Conservation (phyloP, 2,329 filamentous ascomycete genomes). For the Plectosphaerella sp. region DNA sequence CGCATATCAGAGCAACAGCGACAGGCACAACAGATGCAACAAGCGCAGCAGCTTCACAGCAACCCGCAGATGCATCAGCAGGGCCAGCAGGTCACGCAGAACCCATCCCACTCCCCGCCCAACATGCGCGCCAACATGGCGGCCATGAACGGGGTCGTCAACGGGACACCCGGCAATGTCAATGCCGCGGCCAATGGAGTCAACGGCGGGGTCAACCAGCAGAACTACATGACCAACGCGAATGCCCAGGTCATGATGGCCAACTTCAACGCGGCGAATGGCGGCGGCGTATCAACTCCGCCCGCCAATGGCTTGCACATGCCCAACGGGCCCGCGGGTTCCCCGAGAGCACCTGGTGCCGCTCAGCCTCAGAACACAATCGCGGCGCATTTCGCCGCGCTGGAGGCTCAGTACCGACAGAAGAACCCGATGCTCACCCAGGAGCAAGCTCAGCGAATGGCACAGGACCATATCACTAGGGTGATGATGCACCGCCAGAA, state of each 20-base stretch:
- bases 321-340: slow-evolving; percentile 38
- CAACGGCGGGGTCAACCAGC: slow-evolving; percentile 37
- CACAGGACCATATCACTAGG: slow-evolving; percentile 44
- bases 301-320: slow-evolving; percentile 41
- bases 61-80: slow-evolving; percentile 21
- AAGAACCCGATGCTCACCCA: slow-evolving; percentile 47
- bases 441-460: slow-evolving; percentile 45
- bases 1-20: slow-evolving; percentile 64
- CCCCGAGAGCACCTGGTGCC: slow-evolving; percentile 36
- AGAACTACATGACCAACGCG: slow-evolving; percentile 47
- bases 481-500: slow-evolving; percentile 40
- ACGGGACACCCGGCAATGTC: slow-evolving; percentile 5
- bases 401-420: slow-evolving; percentile 47
- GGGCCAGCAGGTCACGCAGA: slow-evolving; percentile 23
- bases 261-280: slow-evolving; percentile 39
- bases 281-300: slow-evolving; percentile 37
- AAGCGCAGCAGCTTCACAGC: slow-evolving; percentile 30
- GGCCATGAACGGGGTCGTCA: slow-evolving; percentile 15
- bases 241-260: slow-evolving; percentile 51
- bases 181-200: slow-evolving; percentile 17
- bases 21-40: slow-evolving; percentile 41
- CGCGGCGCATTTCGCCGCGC: slow-evolving; percentile 42
- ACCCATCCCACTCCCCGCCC: slow-evolving; percentile 29
- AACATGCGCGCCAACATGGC: slow-evolving; percentile 28
- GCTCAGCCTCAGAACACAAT: slow-evolving; percentile 41